Percentiles rank a stretch among this genome's conserved stretches.
These are phyloP conservation scores for Mycosarcoma maydis DNA, from an alignment of 1,284 basidiomycete species.

Conservation along the genomic window DNA sequence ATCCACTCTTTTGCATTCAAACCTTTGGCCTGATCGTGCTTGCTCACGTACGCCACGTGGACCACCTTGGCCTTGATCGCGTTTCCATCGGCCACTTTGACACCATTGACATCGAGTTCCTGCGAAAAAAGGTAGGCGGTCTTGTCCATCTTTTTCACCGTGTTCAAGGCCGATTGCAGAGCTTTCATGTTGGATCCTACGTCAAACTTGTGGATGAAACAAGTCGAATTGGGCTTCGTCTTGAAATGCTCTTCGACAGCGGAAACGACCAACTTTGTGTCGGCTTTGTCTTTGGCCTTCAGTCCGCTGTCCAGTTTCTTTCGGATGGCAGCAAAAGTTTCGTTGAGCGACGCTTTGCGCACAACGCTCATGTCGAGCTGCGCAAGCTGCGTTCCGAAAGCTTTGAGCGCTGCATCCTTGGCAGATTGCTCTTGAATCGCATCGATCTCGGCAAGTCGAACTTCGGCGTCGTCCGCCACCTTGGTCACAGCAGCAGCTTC, in stretches of 20 bases:
- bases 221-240: slow-evolving; percentile 76
- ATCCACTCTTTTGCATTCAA: slow-evolving; percentile 63
- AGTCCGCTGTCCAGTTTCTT: slow-evolving; percentile 85
- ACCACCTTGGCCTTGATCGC: slow-evolving; percentile 76
- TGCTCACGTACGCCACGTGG: slow-evolving; percentile 85
- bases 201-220: slow-evolving; percentile 77
- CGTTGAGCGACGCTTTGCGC: slow-evolving; percentile 81
- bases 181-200: slow-evolving; percentile 68
- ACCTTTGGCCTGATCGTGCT: slow-evolving; percentile 50
- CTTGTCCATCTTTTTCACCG: slow-evolving; percentile 82
- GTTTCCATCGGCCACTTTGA: slow-evolving; percentile 30
- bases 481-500: slow-evolving; percentile 86
- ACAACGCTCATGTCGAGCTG: slow-evolving; percentile 88
- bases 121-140: slow-evolving; percentile 87
- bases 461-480: slow-evolving; percentile 75
- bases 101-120: slow-evolving; percentile 69
- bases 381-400: slow-evolving; percentile 85
- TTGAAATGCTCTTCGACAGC: slow-evolving; percentile 78
- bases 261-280: slow-evolving; percentile 82
- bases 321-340: slow-evolving; percentile 77
- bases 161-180: slow-evolving; percentile 78
- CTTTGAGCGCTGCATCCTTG: slow-evolving; percentile 86
- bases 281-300: slow-evolving; percentile 82
- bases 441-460: slow-evolving; percentile 76
- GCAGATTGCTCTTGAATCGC: slow-evolving; percentile 75